Percentiles rank a stretch among this genome's conserved stretches.
phyloP scores from a whole-genome alignment of 1,139 yeast genomes.

The Taphrina confusa region DNA sequence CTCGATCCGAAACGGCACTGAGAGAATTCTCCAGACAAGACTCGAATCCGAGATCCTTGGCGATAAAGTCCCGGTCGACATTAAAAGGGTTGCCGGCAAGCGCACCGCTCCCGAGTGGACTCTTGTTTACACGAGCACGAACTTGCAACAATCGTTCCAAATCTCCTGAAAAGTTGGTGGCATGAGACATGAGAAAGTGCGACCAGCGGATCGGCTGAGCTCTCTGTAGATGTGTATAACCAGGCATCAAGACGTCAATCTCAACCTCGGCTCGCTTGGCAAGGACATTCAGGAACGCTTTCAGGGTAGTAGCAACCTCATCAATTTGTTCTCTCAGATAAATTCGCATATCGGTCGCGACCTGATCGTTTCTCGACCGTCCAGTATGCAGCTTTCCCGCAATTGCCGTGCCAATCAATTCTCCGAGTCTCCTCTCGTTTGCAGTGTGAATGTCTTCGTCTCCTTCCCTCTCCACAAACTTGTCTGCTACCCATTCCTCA shows the following conservation, averaged over 20 bases:
- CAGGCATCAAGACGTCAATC: slow-evolving; percentile 94
- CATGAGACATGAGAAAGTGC: slow-evolving; percentile 93
- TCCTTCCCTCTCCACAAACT: slow-evolving; percentile 80
- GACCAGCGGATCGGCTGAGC: slow-evolving; percentile 99
- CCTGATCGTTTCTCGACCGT: slow-evolving; percentile 96
- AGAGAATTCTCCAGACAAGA: slow-evolving; percentile 92
- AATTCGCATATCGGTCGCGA: slow-evolving; percentile 95
- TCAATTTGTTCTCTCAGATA: slow-evolving; percentile 78
- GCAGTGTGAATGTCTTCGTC: slow-evolving; percentile 99
- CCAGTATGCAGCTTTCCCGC: slow-evolving; percentile 99
- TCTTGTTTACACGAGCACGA: slow-evolving; percentile 75
- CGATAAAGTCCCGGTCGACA: slow-evolving; percentile 86
- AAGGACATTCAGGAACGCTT: slow-evolving; percentile 54
- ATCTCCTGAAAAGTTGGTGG: slow-evolving; percentile 90
- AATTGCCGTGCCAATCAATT: slow-evolving; percentile 84
- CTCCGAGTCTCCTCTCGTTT: slow-evolving; percentile 95
- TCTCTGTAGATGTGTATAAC: slow-evolving; percentile 96
- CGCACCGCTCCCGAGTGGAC: slow-evolving; percentile 97
- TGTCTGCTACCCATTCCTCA: slow-evolving; percentile 75
- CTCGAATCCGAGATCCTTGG: slow-evolving; percentile 71
- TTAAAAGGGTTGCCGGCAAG: slow-evolving; percentile 99
- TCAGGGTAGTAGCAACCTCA: slow-evolving; percentile 60
- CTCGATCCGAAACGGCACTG: slow-evolving; percentile 95
- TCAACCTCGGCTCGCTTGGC: slow-evolving; percentile 76
- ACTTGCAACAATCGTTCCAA: slow-evolving; percentile 79